Conservation (phyloP, 176 grass and related monocot species). For the Lolium rigidum region DNA sequence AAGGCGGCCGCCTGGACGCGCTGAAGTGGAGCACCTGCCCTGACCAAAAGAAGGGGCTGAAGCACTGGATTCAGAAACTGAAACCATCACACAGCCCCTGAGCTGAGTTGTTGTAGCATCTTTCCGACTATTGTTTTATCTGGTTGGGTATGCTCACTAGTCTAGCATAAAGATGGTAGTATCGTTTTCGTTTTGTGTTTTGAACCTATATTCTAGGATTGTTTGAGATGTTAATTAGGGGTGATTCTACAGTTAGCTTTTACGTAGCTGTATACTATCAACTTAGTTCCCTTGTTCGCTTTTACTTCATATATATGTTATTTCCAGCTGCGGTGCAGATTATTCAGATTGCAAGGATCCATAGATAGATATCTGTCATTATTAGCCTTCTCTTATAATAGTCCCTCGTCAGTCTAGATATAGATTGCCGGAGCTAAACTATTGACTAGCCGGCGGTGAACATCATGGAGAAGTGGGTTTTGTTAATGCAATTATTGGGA, state of each 20-base stretch:
- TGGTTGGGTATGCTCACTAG: slow-evolving; percentile 48
- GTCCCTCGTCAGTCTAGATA: not conserved
- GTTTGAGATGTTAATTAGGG: slow-evolving; percentile 35
- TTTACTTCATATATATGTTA: not conserved
- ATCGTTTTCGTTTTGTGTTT: not conserved
- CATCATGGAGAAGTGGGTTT: not conserved
- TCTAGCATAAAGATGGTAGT: slow-evolving; percentile 37
- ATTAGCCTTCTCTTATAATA: not conserved
- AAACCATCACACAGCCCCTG: slow-evolving; percentile 46
- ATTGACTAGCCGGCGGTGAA: not conserved
- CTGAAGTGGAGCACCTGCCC: slow-evolving; percentile 54
- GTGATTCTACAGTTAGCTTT: slow-evolving; percentile 22
- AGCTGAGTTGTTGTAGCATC: slow-evolving; percentile 38
- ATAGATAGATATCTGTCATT: not conserved
- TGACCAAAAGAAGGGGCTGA: slow-evolving; percentile 70
- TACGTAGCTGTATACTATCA: slow-evolving; percentile 6
- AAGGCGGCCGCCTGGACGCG: slow-evolving; percentile 66
- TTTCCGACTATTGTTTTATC: slow-evolving; percentile 54
- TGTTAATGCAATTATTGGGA: slow-evolving; percentile 41
- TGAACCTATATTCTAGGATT: slow-evolving; percentile 34
- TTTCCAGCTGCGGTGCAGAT: not conserved
- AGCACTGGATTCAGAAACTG: slow-evolving; percentile 84
- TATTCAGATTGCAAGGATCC: not conserved
- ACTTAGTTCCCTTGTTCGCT: slow-evolving; percentile 14
- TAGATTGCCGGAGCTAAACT: not conserved